Base-by-base conservation (phyloP, 2,329 filamentous ascomycete genomes). In the Alternaria conjuncta region DNA sequence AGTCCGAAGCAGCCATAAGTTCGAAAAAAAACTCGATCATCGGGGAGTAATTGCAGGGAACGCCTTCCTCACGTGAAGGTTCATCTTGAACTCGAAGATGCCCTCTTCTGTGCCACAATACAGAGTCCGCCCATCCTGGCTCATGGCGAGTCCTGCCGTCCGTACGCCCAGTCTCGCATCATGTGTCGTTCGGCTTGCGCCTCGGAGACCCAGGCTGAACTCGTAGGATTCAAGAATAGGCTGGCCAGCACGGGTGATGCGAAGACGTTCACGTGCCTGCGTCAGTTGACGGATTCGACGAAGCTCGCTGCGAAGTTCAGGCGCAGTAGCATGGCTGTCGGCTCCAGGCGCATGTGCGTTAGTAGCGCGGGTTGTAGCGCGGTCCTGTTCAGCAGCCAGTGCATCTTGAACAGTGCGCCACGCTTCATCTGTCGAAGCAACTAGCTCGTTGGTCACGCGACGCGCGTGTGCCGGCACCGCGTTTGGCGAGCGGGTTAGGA, bases 51-150 rank as follows among this genome's bases (percentile, higher is more conserved):
- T 72, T 32, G 80, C 79, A 6, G 81, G 79, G 64, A 79, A 81
- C 44, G 74, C 77, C 77, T 88, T 91, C 63, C 92, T 84, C 60
- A 82, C 84, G 53, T 86, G 83, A 18, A 89, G 71, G 74, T 93
- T 89, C 67, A 94, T 85, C 32, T 85, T 86, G 71, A 92, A 88
- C 79, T 94, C 90, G 72, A 92, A 92, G 57, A 94, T 90, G 60
- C 92, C 92, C 69, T 92, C 89, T 74, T 92, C 89, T 32, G 81
- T 83, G 6, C 82, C 82, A 36, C 80, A 83, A 72, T 83, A 85
- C 36, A 85, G 70, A 57, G 71, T 83, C 20, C 81, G 71, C 9
- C 83, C 83, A 70, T 85, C 83, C 25, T 79, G 74, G 72, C 82
- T 84, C 75, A 85, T 82, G 6, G 83, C 83, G 57, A 85, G 67